Percentiles rank a stretch among this genome's conserved stretches.
Conservation (phyloP, 1,284 basidiomycete species). For the Papiliotrema flavescens region DNA sequence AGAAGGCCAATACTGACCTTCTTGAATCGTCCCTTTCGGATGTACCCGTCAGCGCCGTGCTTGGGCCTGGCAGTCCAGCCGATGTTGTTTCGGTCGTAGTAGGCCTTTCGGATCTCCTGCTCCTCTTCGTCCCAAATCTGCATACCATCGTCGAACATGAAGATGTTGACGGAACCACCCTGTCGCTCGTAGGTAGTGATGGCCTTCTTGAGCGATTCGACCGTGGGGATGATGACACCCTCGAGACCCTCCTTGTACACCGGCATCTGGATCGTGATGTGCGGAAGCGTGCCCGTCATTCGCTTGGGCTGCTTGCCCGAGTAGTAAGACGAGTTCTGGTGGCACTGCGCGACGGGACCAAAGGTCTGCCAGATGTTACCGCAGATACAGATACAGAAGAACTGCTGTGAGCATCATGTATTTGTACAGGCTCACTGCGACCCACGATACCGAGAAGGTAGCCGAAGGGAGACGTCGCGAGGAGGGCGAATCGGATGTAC, state of each 20-base stretch:
- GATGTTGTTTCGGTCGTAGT: conserved; percentile 75
- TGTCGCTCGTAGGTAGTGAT: conserved; percentile 62
- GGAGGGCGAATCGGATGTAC: conserved; percentile 61
- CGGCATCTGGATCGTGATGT: conserved; percentile 60
- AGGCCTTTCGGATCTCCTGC: conserved; percentile 64
- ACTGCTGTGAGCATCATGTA: conserved; percentile 17
- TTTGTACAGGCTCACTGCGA: conserved; percentile 7
- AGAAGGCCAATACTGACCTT: conserved; percentile 50
- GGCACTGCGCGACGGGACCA: conserved; percentile 57
- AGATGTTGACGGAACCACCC: conserved; percentile 51
- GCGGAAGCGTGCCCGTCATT: conserved; percentile 50
- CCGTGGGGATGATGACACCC: conserved; percentile 59
- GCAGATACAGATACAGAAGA: conserved; percentile 50
- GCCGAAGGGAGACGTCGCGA: conserved; percentile 63
- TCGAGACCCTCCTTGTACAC: conserved; percentile 60
- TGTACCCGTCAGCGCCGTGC: conserved; percentile 67
- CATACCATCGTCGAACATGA: conserved; percentile 58
- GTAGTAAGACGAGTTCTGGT: conserved; percentile 56
- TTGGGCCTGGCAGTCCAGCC: conserved; percentile 77
- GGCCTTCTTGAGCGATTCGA: conserved; percentile 74
- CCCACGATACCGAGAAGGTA: conserved; percentile 68
- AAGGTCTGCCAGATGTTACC: conserved; percentile 44
- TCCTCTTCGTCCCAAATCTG: conserved; percentile 63
- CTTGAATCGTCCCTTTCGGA: conserved; percentile 81
- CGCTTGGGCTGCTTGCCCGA: conserved; percentile 51